Conservation (phyloP, 768 basidiomycete genomes). For the Psilocybe azurescens region DNA sequence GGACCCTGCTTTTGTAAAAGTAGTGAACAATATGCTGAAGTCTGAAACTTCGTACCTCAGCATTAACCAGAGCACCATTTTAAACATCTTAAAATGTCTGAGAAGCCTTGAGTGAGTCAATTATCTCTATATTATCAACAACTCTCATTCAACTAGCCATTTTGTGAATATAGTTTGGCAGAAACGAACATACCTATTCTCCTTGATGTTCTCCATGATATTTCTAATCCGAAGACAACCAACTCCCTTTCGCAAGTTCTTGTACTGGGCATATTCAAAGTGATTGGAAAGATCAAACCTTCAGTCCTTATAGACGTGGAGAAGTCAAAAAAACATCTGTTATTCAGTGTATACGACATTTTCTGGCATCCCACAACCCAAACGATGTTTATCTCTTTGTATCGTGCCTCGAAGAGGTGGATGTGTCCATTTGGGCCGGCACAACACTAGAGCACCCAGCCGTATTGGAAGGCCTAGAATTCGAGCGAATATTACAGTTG, state of each 20-base stretch:
- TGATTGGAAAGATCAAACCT: conserved; percentile 35
- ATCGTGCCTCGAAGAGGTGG: conserved; percentile 62
- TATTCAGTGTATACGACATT: conserved; percentile 54
- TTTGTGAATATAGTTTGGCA: conserved; percentile 8
- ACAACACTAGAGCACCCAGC: conserved; percentile 52
- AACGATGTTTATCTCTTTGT: conserved; percentile 74
- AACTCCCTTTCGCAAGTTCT: conserved; percentile 22
- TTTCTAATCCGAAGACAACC: conserved; percentile 5
- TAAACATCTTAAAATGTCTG: conserved; percentile 20
- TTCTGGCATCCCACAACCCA: conserved; percentile 60
- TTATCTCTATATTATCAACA: neutral
- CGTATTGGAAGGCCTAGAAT: conserved; percentile 73
- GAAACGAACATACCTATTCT: conserved; percentile 20
- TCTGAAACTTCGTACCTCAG: conserved; percentile 16
- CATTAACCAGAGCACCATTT: conserved; percentile 15
- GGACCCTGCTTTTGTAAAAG: conserved; percentile 14
- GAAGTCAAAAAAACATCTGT: conserved; percentile 36
- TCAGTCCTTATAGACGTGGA: conserved; percentile 29
- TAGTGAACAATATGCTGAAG: conserved; percentile 22
- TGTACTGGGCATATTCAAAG: conserved; percentile 42
- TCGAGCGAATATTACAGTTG: conserved; percentile 72
- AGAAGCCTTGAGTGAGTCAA: conserved; percentile 17
- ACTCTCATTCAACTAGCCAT: neutral
- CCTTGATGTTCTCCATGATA: conserved; percentile 22
- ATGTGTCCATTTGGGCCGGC: conserved; percentile 73